Percentiles rank a stretch among this genome's conserved stretches.
Evolutionary conservation across 805 yeast genomes (phyloP).

Genomic region (Pichia paraexigua): DNA sequence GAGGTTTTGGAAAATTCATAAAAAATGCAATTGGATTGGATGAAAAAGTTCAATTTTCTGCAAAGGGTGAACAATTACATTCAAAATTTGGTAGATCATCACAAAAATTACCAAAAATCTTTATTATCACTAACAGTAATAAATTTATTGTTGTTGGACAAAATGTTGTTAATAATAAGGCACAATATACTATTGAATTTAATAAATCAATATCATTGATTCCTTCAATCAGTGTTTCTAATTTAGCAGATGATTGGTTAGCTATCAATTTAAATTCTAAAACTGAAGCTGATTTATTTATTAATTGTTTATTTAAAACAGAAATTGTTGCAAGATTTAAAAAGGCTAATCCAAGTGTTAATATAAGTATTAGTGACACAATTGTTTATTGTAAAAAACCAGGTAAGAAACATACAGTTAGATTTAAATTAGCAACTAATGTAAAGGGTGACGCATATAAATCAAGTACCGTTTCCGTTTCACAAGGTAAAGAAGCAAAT

Average conservation of each 20-base stretch:
- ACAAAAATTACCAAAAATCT: conserved; percentile 61
- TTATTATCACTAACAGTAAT: conserved; percentile 54
- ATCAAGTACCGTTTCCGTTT: conserved; percentile 78
- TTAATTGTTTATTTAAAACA: conserved; percentile 80
- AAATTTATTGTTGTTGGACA: conserved; percentile 68
- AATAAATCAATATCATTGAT: conserved; percentile 54
- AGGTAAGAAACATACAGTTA: conserved; percentile 67
- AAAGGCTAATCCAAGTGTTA: conserved; percentile 47
- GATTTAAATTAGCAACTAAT: conserved; percentile 53
- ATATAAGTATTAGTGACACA: conserved; percentile 59
- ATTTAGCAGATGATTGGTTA: conserved; percentile 86
- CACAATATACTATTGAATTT: conserved; percentile 53
- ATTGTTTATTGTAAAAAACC: conserved; percentile 87
- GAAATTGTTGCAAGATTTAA: conserved; percentile 75
- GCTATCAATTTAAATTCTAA: conserved; percentile 54
- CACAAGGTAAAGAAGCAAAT: conserved; percentile 68
- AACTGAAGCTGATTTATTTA: conserved; percentile 65
- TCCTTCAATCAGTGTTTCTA: conserved; percentile 58
- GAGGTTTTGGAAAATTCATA: conserved; percentile 71
- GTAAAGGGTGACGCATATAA: conserved; percentile 62
- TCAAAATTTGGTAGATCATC: conserved; percentile 93
- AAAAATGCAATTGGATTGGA: conserved; percentile 59
- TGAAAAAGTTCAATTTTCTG: conserved; percentile 69
- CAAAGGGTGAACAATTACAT: conserved; percentile 70
- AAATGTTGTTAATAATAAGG: conserved; percentile 48